Conservation (phyloP, 1,284 basidiomycete genomes). For the Cerrena zonata region DNA sequence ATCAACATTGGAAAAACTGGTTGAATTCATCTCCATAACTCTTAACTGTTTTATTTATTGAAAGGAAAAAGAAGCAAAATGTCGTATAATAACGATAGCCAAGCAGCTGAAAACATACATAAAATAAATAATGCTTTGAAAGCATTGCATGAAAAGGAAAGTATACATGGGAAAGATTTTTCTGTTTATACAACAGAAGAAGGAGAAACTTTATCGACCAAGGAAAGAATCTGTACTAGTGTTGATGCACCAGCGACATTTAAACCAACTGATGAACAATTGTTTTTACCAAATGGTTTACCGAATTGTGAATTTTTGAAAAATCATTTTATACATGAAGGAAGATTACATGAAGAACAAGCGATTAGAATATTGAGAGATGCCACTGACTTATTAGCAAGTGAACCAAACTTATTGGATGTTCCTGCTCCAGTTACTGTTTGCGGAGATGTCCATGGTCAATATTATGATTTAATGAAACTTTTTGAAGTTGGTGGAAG, state of each 20-base stretch:
- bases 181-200: no score
- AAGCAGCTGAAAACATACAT: no score
- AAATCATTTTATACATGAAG: constrained; percentile 98
- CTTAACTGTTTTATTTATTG: no score
- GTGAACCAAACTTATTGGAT: constrained; percentile 83
- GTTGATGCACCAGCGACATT: constrained; percentile 94
- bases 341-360: constrained; percentile 84
- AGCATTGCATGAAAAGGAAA: no score
- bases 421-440: constrained; percentile 92
- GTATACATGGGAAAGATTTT: no score
- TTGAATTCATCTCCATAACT: no score
- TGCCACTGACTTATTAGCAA: constrained; percentile 66
- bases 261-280: constrained; percentile 87
- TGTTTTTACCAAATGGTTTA: constrained; percentile 79
- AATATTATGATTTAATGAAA: constrained; percentile 95
- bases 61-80: no score
- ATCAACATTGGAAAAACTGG: no score
- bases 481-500: constrained; percentile 91
- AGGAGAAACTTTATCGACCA: no score
- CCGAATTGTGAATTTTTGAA: constrained; percentile 95
- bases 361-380: constrained; percentile 82
- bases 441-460: constrained; percentile 89
- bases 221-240: no score
- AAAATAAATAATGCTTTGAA: no score
- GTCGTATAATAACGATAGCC: no score